Evolutionary conservation across 495 filamentous ascomycete species (phyloP).

Genomic region (Tuber melanosporum): DNA sequence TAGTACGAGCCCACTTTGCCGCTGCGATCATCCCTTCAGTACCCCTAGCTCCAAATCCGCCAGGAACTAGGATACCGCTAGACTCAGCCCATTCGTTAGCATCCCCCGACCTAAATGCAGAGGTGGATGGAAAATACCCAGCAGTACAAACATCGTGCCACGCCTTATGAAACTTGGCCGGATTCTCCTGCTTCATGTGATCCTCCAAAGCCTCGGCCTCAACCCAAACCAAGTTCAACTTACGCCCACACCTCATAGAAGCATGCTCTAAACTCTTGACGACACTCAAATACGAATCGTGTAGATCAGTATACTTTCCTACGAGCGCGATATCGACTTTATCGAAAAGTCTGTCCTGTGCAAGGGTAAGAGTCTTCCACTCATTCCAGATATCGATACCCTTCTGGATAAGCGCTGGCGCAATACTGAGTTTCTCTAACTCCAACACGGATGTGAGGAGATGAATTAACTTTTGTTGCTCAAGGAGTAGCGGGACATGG

Average conservation of each 20-base stretch:
- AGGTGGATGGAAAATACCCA: constrained; percentile 47
- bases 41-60: constrained; percentile 79
- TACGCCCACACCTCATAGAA: constrained; percentile 74
- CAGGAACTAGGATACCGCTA: constrained; percentile 54
- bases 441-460: constrained; percentile 56
- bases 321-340: constrained; percentile 78
- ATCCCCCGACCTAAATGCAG: constrained; percentile 25
- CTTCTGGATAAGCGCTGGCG: constrained; percentile 49
- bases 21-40: constrained; percentile 83
- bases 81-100: constrained; percentile 8
- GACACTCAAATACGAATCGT: constrained; percentile 78
- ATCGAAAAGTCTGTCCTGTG: constrained; percentile 57
- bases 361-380: constrained; percentile 63
- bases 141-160: constrained; percentile 75
- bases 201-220: constrained; percentile 77
- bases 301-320: constrained; percentile 78
- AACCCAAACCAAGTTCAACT: constrained; percentile 75
- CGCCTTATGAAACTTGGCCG: constrained; percentile 76
- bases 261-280: constrained; percentile 83
- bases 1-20: constrained; percentile 73
- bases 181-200: constrained; percentile 50
- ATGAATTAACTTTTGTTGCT: constrained; percentile 64
- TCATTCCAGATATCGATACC: constrained; percentile 63
- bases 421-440: constrained; percentile 50
- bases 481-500: constrained; percentile 84